These are phyloP conservation scores for Hymenoscyphus infarciens DNA, from an alignment of 2,329 filamentous ascomycete genomes.

Conservation along the genomic window DNA sequence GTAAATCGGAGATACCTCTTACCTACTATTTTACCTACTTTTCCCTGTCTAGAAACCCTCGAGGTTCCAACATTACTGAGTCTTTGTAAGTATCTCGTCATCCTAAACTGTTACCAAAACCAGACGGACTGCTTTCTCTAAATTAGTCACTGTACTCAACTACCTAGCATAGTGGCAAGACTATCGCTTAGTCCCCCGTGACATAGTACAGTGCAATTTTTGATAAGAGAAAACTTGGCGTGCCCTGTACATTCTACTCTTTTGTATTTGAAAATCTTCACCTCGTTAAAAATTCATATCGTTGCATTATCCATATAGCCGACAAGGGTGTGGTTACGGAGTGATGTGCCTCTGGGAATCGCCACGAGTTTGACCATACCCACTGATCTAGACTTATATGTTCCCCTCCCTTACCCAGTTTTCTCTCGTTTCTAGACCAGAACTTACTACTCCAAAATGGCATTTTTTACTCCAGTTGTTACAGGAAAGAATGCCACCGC, in stretches of 20 bases:
- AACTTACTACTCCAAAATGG: slow-evolving; percentile 9
- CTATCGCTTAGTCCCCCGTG: slow-evolving; percentile 9
- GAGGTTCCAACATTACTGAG: not conserved
- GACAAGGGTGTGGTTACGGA: slow-evolving; percentile 6
- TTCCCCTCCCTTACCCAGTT: slow-evolving; percentile 6
- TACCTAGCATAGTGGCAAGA: not conserved
- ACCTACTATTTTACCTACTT: too few relatives aligned
- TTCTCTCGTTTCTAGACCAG: not conserved
- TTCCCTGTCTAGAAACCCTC: not conserved
- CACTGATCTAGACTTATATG: slow-evolving; percentile 13
- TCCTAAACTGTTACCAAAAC: not conserved
- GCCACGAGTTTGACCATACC: not conserved
- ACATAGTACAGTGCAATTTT: slow-evolving; percentile 9
- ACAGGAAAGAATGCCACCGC: slow-evolving; percentile 17
- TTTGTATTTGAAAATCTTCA: not conserved
- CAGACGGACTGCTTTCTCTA: slow-evolving; percentile 8
- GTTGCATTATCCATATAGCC: slow-evolving; percentile 10
- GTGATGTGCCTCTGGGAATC: not conserved
- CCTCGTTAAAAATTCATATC: slow-evolving; percentile 6
- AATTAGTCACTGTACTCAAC: slow-evolving; percentile 6
- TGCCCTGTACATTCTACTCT: not conserved
- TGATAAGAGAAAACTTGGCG: slow-evolving; percentile 3
- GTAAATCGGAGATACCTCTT: not conserved
- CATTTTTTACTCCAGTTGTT: slow-evolving; percentile 7
- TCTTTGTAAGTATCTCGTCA: slow-evolving; percentile 12